Percentiles rank a stretch among this genome's conserved stretches.
These are phyloP conservation scores for Isoetes engelmannii DNA, from an alignment of 83 land plant species.

Conservation along the genomic window DNA sequence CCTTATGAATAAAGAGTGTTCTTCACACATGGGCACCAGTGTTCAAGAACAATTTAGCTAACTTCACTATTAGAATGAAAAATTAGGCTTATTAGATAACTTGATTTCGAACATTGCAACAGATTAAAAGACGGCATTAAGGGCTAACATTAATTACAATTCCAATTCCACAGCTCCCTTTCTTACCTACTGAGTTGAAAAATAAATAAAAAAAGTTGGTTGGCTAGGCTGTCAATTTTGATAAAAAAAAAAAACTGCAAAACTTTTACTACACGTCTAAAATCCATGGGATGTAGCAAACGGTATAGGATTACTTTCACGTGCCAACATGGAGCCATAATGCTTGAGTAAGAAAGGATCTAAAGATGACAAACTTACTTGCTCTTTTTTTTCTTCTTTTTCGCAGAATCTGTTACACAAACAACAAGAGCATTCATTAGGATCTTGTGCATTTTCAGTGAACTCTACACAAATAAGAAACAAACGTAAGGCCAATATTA, in stretches of 20 bases:
- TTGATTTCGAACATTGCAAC: too few relatives aligned
- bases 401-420: constrained; percentile 47
- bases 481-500: too few relatives aligned
- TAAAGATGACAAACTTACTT: constrained; percentile 37
- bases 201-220: too few relatives aligned
- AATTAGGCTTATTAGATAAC: too few relatives aligned
- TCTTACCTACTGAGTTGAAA: too few relatives aligned
- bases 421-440: not conserved
- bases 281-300: not conserved
- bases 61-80: too few relatives aligned
- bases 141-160: too few relatives aligned
- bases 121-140: too few relatives aligned
- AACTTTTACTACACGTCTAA: not conserved
- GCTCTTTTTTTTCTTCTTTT: constrained; percentile 93
- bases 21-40: too few relatives aligned
- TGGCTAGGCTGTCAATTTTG: not conserved
- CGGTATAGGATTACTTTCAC: not conserved
- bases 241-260: not conserved
- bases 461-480: not conserved
- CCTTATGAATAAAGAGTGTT: too few relatives aligned
- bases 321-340: not conserved
- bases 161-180: too few relatives aligned
- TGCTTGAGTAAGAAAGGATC: not conserved
- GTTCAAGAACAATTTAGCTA: too few relatives aligned
- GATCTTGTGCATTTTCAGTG: not conserved